Conservation (phyloP, 2,329 filamentous ascomycete species). For the Neofusicoccum cordaticola region DNA sequence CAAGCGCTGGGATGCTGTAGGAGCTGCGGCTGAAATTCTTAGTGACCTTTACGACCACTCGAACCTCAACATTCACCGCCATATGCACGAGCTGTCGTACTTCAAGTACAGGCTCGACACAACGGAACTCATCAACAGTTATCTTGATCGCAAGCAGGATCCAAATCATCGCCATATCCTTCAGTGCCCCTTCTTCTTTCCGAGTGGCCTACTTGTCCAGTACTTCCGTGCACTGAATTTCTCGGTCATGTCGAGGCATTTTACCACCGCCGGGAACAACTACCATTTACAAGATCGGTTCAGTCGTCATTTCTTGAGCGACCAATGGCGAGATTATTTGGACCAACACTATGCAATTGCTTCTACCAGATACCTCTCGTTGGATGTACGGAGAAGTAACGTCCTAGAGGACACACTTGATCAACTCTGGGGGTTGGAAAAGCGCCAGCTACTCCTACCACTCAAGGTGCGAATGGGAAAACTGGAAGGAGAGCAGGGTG, state of each 20-base stretch:
- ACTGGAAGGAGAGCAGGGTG: conserved; percentile 79
- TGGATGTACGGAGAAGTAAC: conserved; percentile 44
- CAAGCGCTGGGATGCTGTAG: conserved; percentile 66
- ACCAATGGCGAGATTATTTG: conserved; percentile 5
- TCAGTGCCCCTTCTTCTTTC: conserved; percentile 78
- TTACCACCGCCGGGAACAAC: conserved; percentile 50
- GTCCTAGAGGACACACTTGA: conserved; percentile 59
- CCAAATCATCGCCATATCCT: conserved; percentile 70
- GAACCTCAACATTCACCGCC: conserved; percentile 5
- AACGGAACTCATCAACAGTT: conserved; percentile 47
- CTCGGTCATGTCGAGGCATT: conserved; percentile 76
- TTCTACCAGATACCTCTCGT: conserved; percentile 37
- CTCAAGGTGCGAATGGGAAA: conserved; percentile 82
- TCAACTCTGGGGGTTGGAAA: conserved; percentile 84
- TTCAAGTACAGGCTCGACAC: conserved; percentile 55
- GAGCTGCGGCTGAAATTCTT: conserved; percentile 73
- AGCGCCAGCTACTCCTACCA: conserved; percentile 76
- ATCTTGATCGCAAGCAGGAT: conserved; percentile 64
- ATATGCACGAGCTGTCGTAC: not conserved
- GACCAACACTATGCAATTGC: conserved; percentile 9
- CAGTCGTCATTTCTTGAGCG: conserved; percentile 6
- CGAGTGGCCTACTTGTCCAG: conserved; percentile 66
- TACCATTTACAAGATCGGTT: conserved; percentile 24
- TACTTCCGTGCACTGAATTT: conserved; percentile 91
- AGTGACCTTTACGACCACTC: conserved; percentile 53